Evolutionary conservation across 768 basidiomycete species (phyloP).

Genomic region (Russula sp.): DNA sequence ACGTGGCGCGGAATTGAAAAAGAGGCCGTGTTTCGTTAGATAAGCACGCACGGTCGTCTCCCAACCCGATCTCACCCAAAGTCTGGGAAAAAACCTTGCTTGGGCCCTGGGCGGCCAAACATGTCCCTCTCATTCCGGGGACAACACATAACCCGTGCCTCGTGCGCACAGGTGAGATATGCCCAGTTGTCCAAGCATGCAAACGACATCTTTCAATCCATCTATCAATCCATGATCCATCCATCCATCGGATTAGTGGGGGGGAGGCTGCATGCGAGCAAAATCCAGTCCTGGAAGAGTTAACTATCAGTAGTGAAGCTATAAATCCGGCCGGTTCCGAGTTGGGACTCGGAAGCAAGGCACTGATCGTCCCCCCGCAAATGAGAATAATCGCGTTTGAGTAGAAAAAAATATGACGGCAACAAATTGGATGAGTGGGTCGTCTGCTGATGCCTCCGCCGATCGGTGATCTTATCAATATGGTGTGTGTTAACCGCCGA

Average conservation of each 20-base stretch:
- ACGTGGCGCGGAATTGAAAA: not conserved
- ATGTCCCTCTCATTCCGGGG: not conserved
- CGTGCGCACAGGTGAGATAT: constrained; percentile 10
- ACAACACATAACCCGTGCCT: not conserved
- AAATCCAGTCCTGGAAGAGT: not conserved
- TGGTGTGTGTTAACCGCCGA: not conserved
- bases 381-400: constrained; percentile 2
- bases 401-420: not conserved
- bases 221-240: not conserved
- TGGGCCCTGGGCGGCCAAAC: not conserved
- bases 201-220: not conserved
- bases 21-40: not conserved
- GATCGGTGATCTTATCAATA: constrained; percentile 12
- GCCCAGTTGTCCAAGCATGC: not conserved
- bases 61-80: not conserved
- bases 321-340: constrained; percentile 18
- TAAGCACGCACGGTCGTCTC: not conserved
- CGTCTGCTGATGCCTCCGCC: constrained; percentile 3
- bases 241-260: not conserved
- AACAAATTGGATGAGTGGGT: not conserved
- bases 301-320: not conserved
- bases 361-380: constrained; percentile 9
- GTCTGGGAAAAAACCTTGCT: not conserved
- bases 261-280: not conserved
- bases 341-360: not conserved